Evolutionary conservation across 2,329 filamentous ascomycete species (phyloP), one percentile per base, ranked within the genome.

Genomic region (Colletotrichum limetticola): DNA sequence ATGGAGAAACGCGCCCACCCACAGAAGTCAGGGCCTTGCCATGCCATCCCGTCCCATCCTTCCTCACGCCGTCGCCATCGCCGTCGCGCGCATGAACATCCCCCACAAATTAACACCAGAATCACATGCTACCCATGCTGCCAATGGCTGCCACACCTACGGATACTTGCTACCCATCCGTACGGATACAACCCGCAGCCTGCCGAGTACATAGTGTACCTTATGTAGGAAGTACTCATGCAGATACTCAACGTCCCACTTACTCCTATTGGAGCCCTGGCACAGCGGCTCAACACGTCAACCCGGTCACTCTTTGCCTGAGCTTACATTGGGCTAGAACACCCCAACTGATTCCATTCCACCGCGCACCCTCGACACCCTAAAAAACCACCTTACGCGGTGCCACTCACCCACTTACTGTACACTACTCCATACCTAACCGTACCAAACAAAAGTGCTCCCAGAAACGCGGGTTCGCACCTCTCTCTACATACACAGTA

Each of bases 261-360:
- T 57, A 53, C 70, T 72, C 66, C 66, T 68, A 65, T 65, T 72
- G 59, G 66, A 65, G 59, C 66, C 70, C 70, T 70, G 66, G 61
- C 66, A 49, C 66, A 55, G 71, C 66, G 71, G 71, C 71, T 72
- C 70, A 72, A 72, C 70, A 72, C 28, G 46, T 65, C 71, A 72
- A 72, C 66, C 70, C 66, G 52, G 66, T 56, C 42, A 59, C 53
- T 19, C 14, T n/a, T 35, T 46, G 35, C 24, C 57, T 56, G 35
- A 65, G 52, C 52, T 49, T 9, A 49, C 42, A 49, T 49, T 49
- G 42, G 42, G 42, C 30, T 65, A 57, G 32, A 65, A 19, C 52
- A 56, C 62, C 61, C 61, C 61, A 64, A 55, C 61, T 64, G 61
- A 64, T 35, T 64, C 26, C 16, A 11, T 64, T 30, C 46, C 28